phyloP scores from a whole-genome alignment of 129 eudicot genomes.

The Scalesia atractyloides region DNA sequence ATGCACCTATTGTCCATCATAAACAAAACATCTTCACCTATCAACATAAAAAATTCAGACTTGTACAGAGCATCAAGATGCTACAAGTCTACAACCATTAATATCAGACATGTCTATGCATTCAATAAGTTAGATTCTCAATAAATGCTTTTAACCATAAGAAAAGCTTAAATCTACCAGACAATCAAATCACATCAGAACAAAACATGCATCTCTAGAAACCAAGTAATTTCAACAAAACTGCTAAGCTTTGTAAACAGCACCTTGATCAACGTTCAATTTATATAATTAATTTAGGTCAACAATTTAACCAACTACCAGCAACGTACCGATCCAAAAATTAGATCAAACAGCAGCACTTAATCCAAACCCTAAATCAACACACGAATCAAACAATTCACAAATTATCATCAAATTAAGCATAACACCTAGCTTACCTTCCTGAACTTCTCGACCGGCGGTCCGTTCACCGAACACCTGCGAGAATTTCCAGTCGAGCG shows the following conservation, averaged over 20 bases:
- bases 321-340: slow-evolving; percentile 20
- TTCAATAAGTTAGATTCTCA: slow-evolving; percentile 14
- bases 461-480: slow-evolving; percentile 87
- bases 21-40: slow-evolving; percentile 1
- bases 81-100: slow-evolving; percentile 13
- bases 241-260: slow-evolving; percentile 3
- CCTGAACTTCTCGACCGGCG: slow-evolving; percentile 79
- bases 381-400: slow-evolving; percentile 24
- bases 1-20: background rate
- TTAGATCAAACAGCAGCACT: slow-evolving; percentile 32
- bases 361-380: slow-evolving; percentile 34
- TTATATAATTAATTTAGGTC: slow-evolving; percentile 22
- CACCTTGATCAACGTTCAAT: slow-evolving; percentile 35
- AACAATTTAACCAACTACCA: slow-evolving; percentile 18
- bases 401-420: background rate
- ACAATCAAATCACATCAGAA: background rate
- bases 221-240: slow-evolving; percentile 4
- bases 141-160: slow-evolving; percentile 18
- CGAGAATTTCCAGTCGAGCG: slow-evolving; percentile 89
- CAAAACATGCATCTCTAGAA: slow-evolving; percentile 20
- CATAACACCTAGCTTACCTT: slow-evolving; percentile 39
- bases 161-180: slow-evolving; percentile 9
- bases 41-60: background rate
- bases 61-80: background rate
- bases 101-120: slow-evolving; percentile 12